phyloP scores from a whole-genome alignment of 805 yeast genomes.

The Wickerhamiella australiensis region DNA sequence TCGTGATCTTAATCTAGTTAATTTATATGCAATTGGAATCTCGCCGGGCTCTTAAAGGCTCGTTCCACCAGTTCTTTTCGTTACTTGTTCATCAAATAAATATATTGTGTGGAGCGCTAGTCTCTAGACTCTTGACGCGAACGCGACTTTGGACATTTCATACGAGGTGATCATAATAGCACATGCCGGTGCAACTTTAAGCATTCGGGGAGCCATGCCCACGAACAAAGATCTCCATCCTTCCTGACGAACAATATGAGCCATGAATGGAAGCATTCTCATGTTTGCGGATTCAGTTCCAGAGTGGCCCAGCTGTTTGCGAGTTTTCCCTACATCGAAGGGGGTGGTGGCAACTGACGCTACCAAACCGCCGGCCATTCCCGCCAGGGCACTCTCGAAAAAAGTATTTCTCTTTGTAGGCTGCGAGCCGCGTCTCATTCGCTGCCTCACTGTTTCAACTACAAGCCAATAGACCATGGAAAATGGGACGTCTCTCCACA shows the following conservation, averaged over 20 bases:
- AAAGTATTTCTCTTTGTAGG: constrained; percentile 4
- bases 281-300: constrained; percentile 20
- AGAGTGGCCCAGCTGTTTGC: constrained; percentile 57
- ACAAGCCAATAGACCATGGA: constrained; percentile 90
- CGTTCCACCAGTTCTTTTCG: neutral
- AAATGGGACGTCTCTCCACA: constrained; percentile 97
- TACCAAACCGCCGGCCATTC: constrained; percentile 68
- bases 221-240: constrained; percentile 78
- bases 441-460: constrained; percentile 39
- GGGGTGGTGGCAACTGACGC: constrained; percentile 89
- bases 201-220: constrained; percentile 72
- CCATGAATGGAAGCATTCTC: constrained; percentile 58
- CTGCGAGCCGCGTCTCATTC: constrained; percentile 1
- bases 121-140: constrained; percentile 12
- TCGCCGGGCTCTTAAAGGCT: neutral
- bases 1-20: neutral
- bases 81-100: neutral
- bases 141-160: constrained; percentile 69
- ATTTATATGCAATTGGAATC: neutral
- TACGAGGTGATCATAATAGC: constrained; percentile 97
- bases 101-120: neutral
- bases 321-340: constrained; percentile 92
- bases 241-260: constrained; percentile 52
- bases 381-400: constrained; percentile 50
- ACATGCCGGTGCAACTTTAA: constrained; percentile 93